Evolutionary conservation across 2,329 filamentous ascomycete species (phyloP).

Genomic region (Fusarium praegraminearum): DNA sequence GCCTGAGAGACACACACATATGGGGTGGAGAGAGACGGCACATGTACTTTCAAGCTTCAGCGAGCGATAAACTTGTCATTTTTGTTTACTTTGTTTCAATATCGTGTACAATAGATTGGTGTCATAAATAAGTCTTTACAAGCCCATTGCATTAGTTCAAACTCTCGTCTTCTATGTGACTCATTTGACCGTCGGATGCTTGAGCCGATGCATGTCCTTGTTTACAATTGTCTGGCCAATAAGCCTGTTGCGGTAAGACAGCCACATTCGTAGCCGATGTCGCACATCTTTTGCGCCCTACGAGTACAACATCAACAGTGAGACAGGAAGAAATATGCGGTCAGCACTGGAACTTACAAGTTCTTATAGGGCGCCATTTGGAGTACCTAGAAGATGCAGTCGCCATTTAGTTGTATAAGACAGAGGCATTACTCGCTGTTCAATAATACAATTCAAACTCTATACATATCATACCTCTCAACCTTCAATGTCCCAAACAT

Average conservation of each 20-base stretch:
- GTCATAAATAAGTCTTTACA: background rate
- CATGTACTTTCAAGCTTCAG: background rate
- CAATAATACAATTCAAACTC: background rate
- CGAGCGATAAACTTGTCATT: background rate
- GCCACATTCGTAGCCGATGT: conserved; percentile 17
- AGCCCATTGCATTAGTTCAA: conserved; percentile 5
- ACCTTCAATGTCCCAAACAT: conserved; percentile 13
- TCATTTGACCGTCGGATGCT: background rate
- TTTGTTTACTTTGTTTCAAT: background rate
- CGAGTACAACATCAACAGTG: background rate
- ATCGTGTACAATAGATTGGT: background rate
- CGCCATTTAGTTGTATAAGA: background rate
- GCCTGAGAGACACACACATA: background rate
- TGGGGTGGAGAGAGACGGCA: background rate
- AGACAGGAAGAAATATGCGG: background rate
- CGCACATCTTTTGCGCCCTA: conserved; percentile 23
- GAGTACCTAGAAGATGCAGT: background rate
- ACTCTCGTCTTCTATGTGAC: conserved; percentile 8
- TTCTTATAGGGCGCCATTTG: background rate
- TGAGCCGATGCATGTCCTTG: conserved; percentile 1
- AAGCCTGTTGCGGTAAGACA: background rate
- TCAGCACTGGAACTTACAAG: background rate
- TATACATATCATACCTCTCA: background rate
- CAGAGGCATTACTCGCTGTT: no score
- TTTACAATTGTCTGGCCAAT: background rate